Base-by-base conservation (phyloP, 768 basidiomycete genomes). In the Polyporus arcularius region DNA sequence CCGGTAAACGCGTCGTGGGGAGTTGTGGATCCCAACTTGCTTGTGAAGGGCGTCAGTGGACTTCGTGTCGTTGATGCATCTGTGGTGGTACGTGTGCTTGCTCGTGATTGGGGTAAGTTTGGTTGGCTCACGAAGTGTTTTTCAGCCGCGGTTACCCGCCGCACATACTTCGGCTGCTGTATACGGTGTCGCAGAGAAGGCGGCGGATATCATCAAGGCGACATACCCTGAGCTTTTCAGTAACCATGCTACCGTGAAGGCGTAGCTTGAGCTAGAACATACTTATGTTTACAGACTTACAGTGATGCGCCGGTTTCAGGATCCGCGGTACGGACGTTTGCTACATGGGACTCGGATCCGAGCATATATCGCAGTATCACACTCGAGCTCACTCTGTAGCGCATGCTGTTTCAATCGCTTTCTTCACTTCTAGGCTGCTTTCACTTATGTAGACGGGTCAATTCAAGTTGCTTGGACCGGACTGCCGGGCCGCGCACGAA, bases 21-120 rank as follows among this genome's bases (percentile, higher is more conserved):
- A 9, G 68, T 70, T 10, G 60, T 68, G 3, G 56, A 70, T 55
- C 50, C 68, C 12, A 26, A 62, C 38, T 57, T 68, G 35, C 46
- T 12, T 21, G 67, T 70, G 32, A 68, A 70, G 53, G 60, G 63
- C 11, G 60, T 52, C 2, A 38, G 5, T 11, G 65, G 67, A 3
- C 47, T 70, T 18, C 41, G 68, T 4, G 48, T 70, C 31, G 67
- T 70, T 9, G 68, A 70, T 50, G 67, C 67, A 6, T 68, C 68
- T 10, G 59, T 67, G 31, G 55, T 69, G 43, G 68, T 69, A 41
- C 56, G 67, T 55, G 7, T 40, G 46, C 12, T 10, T 46, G 7
- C 18, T 16, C 16, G n/a, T 7, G 35, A n/a, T 12, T 42, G 8
- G 10, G 32, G 3, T 1, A 26, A 26, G 21, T 26, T 26, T 26